phyloP scores from a whole-genome alignment of 495 filamentous ascomycete genomes.

The Penicillium canariense region DNA sequence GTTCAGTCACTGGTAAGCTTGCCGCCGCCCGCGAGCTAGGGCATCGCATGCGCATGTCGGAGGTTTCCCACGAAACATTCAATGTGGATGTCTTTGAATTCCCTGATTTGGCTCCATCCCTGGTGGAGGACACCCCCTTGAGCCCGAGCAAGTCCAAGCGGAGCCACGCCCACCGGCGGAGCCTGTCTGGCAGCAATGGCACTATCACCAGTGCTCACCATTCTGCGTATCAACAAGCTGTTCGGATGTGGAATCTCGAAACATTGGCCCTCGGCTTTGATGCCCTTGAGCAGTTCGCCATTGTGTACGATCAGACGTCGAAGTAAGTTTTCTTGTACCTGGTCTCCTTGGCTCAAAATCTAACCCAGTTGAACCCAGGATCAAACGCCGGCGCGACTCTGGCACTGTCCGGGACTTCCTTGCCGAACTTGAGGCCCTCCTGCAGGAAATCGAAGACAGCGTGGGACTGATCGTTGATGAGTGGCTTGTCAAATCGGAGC shows the following conservation, averaged over 20 bases:
- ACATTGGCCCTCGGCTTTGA: conserved; percentile 64
- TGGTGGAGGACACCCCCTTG: conserved; percentile 22
- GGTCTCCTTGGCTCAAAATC: background rate
- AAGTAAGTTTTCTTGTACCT: conserved; percentile 35
- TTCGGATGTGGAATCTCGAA: conserved; percentile 72
- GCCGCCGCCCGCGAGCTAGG: conserved; percentile 64
- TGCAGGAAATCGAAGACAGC: conserved; percentile 32
- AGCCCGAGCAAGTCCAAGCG: conserved; percentile 37
- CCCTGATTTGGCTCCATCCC: conserved; percentile 23
- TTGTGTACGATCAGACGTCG: conserved; percentile 43
- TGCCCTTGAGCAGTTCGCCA: conserved; percentile 59
- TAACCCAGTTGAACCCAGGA: conserved; percentile 28
- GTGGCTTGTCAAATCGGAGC: conserved; percentile 34
- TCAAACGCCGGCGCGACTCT: conserved; percentile 34
- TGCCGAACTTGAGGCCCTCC: conserved; percentile 30
- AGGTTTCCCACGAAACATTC: conserved; percentile 42
- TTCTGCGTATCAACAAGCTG: conserved; percentile 45
- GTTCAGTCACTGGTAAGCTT: conserved; percentile 44
- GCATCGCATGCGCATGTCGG: conserved; percentile 40
- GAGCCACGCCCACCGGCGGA: conserved; percentile 25
- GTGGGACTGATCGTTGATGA: conserved; percentile 41
- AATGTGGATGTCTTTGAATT: conserved; percentile 40
- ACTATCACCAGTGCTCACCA: conserved; percentile 1
- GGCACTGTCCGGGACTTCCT: conserved; percentile 35
- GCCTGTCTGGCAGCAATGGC: conserved; percentile 22